phyloP scores from a whole-genome alignment of 768 basidiomycete genomes.

The Punctularia strigosozonata region DNA sequence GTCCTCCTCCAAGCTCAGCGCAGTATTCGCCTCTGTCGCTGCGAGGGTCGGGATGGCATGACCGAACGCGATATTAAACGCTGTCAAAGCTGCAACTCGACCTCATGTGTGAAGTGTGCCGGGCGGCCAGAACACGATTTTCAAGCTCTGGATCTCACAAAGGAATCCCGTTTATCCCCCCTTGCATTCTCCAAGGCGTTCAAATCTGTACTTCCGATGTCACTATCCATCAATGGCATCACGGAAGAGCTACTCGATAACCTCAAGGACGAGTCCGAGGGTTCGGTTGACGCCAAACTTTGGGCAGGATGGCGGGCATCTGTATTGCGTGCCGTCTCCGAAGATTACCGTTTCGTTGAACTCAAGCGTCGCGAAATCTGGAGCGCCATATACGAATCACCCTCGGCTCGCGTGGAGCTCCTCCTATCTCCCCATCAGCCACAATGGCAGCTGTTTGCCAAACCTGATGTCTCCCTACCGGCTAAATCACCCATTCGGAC shows the following conservation, averaged over 20 bases:
- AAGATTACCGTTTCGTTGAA: constrained; percentile 72
- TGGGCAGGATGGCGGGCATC: constrained; percentile 67
- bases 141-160: constrained; percentile 35
- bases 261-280: constrained; percentile 27
- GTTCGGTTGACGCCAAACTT: constrained; percentile 36
- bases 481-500: constrained; percentile 74
- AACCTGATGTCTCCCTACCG: constrained; percentile 52
- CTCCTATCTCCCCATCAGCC: constrained; percentile 63
- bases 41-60: constrained; percentile 79
- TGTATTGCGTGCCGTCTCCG: constrained; percentile 42
- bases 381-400: constrained; percentile 69
- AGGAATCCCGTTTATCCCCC: constrained; percentile 55
- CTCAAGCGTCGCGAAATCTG: constrained; percentile 84
- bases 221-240: constrained; percentile 45
- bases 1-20: constrained; percentile 54
- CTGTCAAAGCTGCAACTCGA: constrained; percentile 67
- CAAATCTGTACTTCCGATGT: constrained; percentile 82
- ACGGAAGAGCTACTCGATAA: constrained; percentile 38
- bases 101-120: constrained; percentile 78
- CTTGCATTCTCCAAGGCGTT: constrained; percentile 63
- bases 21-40: constrained; percentile 76
- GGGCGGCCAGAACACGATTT: constrained; percentile 86
- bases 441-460: constrained; percentile 80
- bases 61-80: constrained; percentile 52
- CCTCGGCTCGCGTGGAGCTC: constrained; percentile 61